Conservation (phyloP, 257 asterid genomes). For the Forsythia suspensa region DNA sequence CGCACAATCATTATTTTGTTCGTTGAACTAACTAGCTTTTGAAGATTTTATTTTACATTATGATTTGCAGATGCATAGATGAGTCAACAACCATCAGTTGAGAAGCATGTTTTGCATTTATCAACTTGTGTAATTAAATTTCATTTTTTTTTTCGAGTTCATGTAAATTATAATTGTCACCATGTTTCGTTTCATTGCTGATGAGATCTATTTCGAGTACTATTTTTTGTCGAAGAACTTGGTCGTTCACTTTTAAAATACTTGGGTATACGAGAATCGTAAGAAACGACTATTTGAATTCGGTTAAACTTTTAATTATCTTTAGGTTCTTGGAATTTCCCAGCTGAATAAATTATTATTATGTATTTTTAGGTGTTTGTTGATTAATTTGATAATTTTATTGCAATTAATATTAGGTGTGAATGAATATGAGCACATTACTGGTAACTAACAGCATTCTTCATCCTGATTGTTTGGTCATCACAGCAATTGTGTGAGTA, state of each 20-base stretch:
- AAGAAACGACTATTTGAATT: too few species aligned
- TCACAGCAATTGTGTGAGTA: conserved; percentile 51
- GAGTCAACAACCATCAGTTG: conserved; percentile 35
- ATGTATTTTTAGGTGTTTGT: too few species aligned
- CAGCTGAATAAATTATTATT: too few species aligned
- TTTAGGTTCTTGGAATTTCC: too few species aligned
- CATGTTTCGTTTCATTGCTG: not conserved
- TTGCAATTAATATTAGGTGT: not conserved
- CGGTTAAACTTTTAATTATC: too few species aligned
- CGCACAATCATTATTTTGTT: too few species aligned
- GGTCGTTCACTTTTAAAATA: too few species aligned
- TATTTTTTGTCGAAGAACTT: not conserved
- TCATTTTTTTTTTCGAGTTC: not conserved
- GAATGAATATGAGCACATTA: not conserved
- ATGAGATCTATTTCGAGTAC: not conserved
- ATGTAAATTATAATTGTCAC: not conserved
- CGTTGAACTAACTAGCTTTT: too few species aligned
- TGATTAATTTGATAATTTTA: too few species aligned
- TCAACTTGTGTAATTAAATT: conserved; percentile 32
- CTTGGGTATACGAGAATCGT: too few species aligned
- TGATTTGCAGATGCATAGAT: conserved; percentile 19
- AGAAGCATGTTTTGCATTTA: conserved; percentile 57
- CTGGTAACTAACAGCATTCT: conserved; percentile 31
- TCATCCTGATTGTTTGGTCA: conserved; percentile 16
- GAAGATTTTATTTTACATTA: too few species aligned